These are phyloP conservation scores for Populus euphratica DNA, from an alignment of 345 rosid species.

Conservation along the genomic window DNA sequence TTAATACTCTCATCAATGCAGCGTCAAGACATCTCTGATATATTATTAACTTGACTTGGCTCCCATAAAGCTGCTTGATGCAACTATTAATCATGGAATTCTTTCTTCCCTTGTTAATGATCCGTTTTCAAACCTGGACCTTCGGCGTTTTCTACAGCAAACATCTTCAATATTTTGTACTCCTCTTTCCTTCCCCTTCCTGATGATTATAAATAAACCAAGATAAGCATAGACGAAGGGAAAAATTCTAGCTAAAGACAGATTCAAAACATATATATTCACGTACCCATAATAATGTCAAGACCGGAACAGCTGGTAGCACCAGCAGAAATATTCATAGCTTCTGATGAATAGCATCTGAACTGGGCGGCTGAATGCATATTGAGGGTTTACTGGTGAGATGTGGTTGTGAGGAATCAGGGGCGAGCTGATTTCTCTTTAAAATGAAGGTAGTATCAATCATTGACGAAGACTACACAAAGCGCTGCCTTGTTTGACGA, in stretches of 20 bases:
- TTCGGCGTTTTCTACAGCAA: neutral
- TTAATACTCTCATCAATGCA: too few species aligned
- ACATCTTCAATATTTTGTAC: neutral
- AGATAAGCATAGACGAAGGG: neutral
- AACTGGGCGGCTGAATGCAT: neutral
- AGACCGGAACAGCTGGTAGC: neutral
- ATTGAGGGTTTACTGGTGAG: neutral
- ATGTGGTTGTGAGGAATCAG: neutral
- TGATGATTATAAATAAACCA: neutral
- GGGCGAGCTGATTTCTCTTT: neutral
- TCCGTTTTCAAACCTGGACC: neutral
- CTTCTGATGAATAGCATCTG: neutral
- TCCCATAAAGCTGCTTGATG: neutral
- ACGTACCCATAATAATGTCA: neutral
- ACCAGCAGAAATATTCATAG: neutral
- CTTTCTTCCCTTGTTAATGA: neutral
- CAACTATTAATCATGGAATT: neutral
- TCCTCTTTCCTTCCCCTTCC: neutral
- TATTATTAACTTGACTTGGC: neutral
- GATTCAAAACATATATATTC: neutral
- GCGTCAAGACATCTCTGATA: too few species aligned
- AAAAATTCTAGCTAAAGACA: neutral
- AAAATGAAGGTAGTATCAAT: neutral
- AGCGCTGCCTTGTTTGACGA: neutral
- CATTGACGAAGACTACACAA: neutral